Evolutionary conservation across 31 red algal genomes (phyloP).

Genomic region (Porphyra umbilicalis): DNA sequence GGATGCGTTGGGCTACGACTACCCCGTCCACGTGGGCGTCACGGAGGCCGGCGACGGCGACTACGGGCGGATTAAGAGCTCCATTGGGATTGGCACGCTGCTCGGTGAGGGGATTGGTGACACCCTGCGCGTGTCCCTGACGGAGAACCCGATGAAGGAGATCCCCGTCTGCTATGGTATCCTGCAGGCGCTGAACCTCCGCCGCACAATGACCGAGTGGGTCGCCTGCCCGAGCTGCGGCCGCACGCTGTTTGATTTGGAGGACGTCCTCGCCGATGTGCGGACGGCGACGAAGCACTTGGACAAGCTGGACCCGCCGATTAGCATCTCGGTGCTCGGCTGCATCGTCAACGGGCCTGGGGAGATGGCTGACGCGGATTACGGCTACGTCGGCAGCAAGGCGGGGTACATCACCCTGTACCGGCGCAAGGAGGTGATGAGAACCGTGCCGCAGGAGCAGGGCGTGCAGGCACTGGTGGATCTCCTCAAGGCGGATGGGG

Average conservation of each 20-base stretch:
- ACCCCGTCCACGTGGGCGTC: slow-evolving; percentile 97
- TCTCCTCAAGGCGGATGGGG: slow-evolving; percentile 85
- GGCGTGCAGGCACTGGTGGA: slow-evolving; percentile 89
- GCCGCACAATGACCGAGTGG: slow-evolving; percentile 91
- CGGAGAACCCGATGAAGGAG: slow-evolving; percentile 97
- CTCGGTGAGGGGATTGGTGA: slow-evolving; percentile 97
- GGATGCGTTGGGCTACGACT: slow-evolving; percentile 49
- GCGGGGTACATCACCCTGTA: slow-evolving; percentile 87
- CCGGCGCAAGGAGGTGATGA: slow-evolving; percentile 73
- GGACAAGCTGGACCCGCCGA: slow-evolving; percentile 35
- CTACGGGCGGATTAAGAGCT: slow-evolving; percentile 95
- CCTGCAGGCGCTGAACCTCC: slow-evolving; percentile 78
- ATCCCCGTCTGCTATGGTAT: slow-evolving; percentile 96
- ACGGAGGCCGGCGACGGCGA: slow-evolving; percentile 99
- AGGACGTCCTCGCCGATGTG: slow-evolving; percentile 81
- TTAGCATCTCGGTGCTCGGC: slow-evolving; percentile 95
- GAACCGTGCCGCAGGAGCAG: slow-evolving; percentile 56
- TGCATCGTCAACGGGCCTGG: slow-evolving; percentile 99
- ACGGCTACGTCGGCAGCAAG: slow-evolving; percentile 91
- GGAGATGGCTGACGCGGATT: slow-evolving; percentile 99
- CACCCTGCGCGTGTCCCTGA: slow-evolving; percentile 96
- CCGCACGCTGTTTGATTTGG: slow-evolving; percentile 95
- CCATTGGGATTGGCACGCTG: slow-evolving; percentile 91
- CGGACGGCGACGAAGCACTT: slow-evolving; percentile 98
- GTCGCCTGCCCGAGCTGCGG: slow-evolving; percentile 99